Evolutionary conservation across 169 alveolate genomes (phyloP).

Genomic region (Toxoplasma gondii): DNA sequence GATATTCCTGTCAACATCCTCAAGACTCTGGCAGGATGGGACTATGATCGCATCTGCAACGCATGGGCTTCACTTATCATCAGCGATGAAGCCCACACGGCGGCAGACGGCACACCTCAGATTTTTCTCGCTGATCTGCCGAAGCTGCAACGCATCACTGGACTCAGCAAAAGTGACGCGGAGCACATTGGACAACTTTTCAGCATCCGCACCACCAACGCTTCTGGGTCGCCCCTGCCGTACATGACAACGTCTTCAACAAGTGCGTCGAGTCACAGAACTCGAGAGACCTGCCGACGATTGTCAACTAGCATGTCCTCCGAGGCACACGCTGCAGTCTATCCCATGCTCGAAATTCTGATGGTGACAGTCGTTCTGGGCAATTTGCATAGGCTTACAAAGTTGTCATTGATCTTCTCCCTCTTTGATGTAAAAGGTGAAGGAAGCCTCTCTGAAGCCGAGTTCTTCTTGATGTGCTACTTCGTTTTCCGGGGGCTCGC

Average conservation of each 20-base stretch:
- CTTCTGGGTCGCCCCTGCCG: neutral
- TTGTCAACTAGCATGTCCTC: neutral
- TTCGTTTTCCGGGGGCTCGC: conserved; percentile 39
- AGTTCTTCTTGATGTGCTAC: conserved; percentile 28
- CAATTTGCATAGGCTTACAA: conserved; percentile 10
- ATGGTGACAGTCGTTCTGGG: conserved; percentile 18
- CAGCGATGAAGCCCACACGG: conserved; percentile 6
- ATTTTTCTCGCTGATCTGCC: neutral
- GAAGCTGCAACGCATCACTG: conserved; percentile 36
- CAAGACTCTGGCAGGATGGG: conserved; percentile 32
- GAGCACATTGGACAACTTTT: conserved; percentile 15
- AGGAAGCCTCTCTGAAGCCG: conserved; percentile 16
- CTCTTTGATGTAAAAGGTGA: conserved; percentile 10
- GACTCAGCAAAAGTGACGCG: conserved; percentile 18
- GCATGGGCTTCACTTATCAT: conserved; percentile 21
- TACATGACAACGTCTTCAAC: too few relatives aligned
- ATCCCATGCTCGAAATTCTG: conserved; percentile 27
- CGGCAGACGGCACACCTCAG: conserved; percentile 24
- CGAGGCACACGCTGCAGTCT: neutral
- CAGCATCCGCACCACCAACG: neutral
- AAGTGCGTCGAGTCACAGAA: neutral
- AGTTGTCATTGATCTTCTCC: conserved; percentile 4
- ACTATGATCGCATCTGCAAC: conserved; percentile 21
- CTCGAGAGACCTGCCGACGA: neutral
- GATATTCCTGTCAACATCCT: neutral